Evolutionary conservation across 306 rosid genomes (phyloP).

Genomic region (Dryas octopetala): DNA sequence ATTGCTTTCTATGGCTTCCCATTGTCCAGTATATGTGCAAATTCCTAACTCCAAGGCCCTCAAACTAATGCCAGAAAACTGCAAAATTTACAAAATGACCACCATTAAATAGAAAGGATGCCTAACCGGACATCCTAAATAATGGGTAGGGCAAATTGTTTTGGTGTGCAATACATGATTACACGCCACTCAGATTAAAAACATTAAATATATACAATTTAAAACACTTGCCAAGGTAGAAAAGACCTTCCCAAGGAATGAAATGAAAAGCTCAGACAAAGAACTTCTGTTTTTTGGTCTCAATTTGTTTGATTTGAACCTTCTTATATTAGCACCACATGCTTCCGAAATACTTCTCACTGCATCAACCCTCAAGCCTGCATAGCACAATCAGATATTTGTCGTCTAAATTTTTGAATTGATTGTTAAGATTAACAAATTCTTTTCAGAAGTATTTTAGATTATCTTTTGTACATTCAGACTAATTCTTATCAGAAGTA

Average conservation of each 20-base stretch:
- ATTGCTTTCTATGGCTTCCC: conserved; percentile 56
- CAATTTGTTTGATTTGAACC: conserved; percentile 34
- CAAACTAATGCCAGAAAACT: conserved; percentile 56
- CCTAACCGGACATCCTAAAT: conserved; percentile 12
- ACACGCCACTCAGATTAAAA: background rate
- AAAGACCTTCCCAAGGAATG: conserved; percentile 68
- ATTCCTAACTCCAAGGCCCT: conserved; percentile 58
- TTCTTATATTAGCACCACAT: conserved; percentile 51
- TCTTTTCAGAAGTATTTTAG: background rate
- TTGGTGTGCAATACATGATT: background rate
- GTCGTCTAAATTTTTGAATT: conserved; percentile 7
- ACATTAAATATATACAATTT: background rate
- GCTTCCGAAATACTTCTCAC: conserved; percentile 55
- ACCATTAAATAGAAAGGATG: conserved; percentile 9
- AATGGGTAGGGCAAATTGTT: conserved; percentile 10
- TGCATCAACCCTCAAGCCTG: conserved; percentile 71
- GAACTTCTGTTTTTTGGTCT: conserved; percentile 58
- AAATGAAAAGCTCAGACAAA: conserved; percentile 69
- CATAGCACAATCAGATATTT: conserved; percentile 21
- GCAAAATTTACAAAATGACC: conserved; percentile 35
- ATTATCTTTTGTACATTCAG: background rate
- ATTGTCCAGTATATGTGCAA: conserved; percentile 59
- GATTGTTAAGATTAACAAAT: background rate
- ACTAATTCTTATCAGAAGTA: background rate
- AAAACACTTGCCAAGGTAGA: conserved; percentile 3